Base-by-base conservation (phyloP, 208 protist species). In the Trypanosoma avium region DNA sequence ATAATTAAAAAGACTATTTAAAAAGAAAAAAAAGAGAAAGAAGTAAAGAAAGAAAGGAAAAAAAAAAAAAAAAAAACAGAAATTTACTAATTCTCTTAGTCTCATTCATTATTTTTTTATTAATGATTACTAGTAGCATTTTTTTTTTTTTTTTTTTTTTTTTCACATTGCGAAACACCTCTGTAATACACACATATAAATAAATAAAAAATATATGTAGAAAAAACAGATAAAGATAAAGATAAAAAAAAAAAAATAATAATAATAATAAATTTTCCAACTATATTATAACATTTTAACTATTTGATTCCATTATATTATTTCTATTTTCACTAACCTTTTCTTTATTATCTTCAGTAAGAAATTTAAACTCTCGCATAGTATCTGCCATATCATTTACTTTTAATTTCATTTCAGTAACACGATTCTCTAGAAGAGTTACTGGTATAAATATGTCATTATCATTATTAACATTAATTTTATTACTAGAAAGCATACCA, bases 391-490 rank as follows among this genome's bases (percentile, higher is more conserved):
- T 63, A 21, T 29, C 4, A 21, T 2, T 33, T 2, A 29, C 24
- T 24, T 49, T 45, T 46, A 42, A 8, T 27, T 46, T 46, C 61
- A 57, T 50, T 9, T 6, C n/a, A 26, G 35, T 15, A 33, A 55
- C 33, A 15, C 38, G 38, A 10, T 69, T 38, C 32, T 32, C 35
- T 19, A 61, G 27, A 12, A 38, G 17, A 8, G 6, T 13, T 4
- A 17, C 35, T 54, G 45, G 29, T 22, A 69, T 21, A 17, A 64
- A 17, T 83, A 56, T 12, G 42, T 80, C 79, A 32, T 90, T 84
- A 17, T 83, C 77, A 9, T 80, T 81, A 45, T 90, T 82, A 24
- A 87, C 79, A 1, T 91, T 61, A 42, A 95, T 84, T 40, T 95
- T 67, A 1, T n/a, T n/a, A n/a, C n/a, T n/a, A n/a, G n/a, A n/a